These are phyloP conservation scores for Populus hybrid DNA, from an alignment of 441 rosid genomes.

Conservation along the genomic window DNA sequence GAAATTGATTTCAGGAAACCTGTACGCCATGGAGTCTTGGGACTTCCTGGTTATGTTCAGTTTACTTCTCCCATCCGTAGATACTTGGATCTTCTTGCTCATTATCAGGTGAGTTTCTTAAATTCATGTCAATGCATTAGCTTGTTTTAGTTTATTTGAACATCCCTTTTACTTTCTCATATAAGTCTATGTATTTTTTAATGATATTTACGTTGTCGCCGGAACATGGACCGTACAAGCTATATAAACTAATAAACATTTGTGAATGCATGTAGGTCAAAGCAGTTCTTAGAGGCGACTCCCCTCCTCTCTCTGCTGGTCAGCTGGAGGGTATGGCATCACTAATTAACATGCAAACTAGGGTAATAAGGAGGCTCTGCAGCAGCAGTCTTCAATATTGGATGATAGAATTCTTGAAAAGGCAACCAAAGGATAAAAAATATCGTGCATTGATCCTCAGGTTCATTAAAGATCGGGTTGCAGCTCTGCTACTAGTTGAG, in stretches of 20 bases:
- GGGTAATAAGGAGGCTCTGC: constrained; percentile 57
- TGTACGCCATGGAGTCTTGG: constrained; percentile 81
- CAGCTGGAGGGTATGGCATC: constrained; percentile 91
- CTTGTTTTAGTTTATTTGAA: background rate
- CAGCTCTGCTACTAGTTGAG: constrained; percentile 74
- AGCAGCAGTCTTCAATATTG: constrained; percentile 78
- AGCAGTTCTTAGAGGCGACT: constrained; percentile 77
- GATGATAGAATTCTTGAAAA: constrained; percentile 76
- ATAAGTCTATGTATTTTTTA: background rate
- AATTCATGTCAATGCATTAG: background rate
- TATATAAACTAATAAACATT: background rate
- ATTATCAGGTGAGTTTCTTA: constrained; percentile 67
- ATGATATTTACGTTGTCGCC: background rate
- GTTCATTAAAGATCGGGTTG: constrained; percentile 84
- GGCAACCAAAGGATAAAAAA: constrained; percentile 71
- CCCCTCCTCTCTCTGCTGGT: constrained; percentile 85
- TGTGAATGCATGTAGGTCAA: constrained; percentile 50
- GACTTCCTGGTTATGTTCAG: constrained; percentile 95
- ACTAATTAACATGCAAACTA: constrained; percentile 58
- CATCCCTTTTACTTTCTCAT: background rate
- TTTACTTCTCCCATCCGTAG: constrained; percentile 98
- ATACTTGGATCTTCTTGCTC: constrained; percentile 96
- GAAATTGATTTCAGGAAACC: constrained; percentile 87
- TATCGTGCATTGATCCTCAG: constrained; percentile 69
- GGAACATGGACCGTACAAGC: background rate